Evolutionary conservation across 2,329 filamentous ascomycete genomes (phyloP), one percentile per base, ranked within the genome.

Genomic region (Xylaria sp.): DNA sequence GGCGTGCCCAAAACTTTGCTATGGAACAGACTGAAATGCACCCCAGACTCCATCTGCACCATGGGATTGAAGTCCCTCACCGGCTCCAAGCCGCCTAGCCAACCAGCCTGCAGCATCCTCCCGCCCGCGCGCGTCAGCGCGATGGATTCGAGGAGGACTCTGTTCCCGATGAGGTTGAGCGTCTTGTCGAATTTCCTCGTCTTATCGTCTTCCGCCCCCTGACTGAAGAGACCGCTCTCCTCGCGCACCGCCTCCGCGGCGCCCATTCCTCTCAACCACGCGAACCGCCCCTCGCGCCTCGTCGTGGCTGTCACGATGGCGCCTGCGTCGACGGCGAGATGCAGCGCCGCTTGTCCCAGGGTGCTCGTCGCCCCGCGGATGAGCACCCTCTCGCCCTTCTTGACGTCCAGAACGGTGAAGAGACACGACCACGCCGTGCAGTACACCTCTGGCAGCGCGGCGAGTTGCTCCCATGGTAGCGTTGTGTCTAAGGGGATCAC

Each of bases 1-100:
- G 71, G 68, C 1, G 62, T 76, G 5, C 78, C 81, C 44, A 83
- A 74, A 2, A 80, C 79, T 60, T 79, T 80, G 66, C 81, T 83
- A 6, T 80, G 78, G 72, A 84, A 84, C 37, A 84, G 76, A 67
- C 79, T 84, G 65, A 84, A 83, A 67, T 84, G 82, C n/a, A 84
- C 81, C 0, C 82, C 82, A 25, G 78, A 77, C 18, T 78, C 77
- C 82, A 84, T 84, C 73, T 84, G 77, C 7, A 83, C 54, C 70
- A 84, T 77, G 1, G 82, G 83, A 67, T 83, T 83, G 73, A 84
- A 80, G 58, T 81, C 80, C 8, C 69, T 58, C 10, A 83, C 73
- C 0, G 82, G 81, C 1, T 72, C 80, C 25, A 84, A 64, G 0
- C 81, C 82, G n/a, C 82, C 82, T 1, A 83, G 69, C 76, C 79